Base-by-base conservation (phyloP, 2,329 filamentous ascomycete species). In the Aspergillus sp. region DNA sequence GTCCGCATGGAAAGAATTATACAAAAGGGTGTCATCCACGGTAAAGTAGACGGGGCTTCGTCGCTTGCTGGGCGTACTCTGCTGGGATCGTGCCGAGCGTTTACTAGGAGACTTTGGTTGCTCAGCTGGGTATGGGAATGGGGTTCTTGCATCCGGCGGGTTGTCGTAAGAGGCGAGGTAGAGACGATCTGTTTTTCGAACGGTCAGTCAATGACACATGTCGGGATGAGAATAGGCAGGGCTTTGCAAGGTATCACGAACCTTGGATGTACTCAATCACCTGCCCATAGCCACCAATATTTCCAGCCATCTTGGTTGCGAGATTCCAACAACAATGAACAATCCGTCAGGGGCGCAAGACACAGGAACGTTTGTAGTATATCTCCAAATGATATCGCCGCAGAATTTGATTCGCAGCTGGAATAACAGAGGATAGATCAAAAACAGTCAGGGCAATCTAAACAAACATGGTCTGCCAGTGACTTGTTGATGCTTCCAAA, bases 1-100 rank as follows among this genome's bases (percentile, higher is more conserved):
- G 76, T 99, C 94, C 66, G 95, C 92, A 76, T 97, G 92, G 75
- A 99, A 99, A 29, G 93, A 92, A 73, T 99, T 99, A 81, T 99
- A 99, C 44, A 96, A 82, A 42, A 99, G 85, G 38, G 81, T 88
- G 69, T 96, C 90, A 70, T 99, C 94, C 61, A 97, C 87, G 47
- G 91, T 93, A 75, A 99, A 99, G 77, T 97, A 99, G 70, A 89
- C 92, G 1, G 94, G 94, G 50, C 86, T 76, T 47, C 76, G 72
- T 42, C 71, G 77, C 60, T 82, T 84, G 49, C 75, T 68, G 47
- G 77, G 79, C 16, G 83, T 79, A 19, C 81, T 82, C 29, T 84
- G 79, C 54, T 82, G 83, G 21, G 83, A 81, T 71, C 86, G 81
- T 56, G 87, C 83, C 19, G 86, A 88, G 62, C 84, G 84, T 79